phyloP scores from a whole-genome alignment of 352 stramenopile species.

The Phytophthora ramorum region DNA sequence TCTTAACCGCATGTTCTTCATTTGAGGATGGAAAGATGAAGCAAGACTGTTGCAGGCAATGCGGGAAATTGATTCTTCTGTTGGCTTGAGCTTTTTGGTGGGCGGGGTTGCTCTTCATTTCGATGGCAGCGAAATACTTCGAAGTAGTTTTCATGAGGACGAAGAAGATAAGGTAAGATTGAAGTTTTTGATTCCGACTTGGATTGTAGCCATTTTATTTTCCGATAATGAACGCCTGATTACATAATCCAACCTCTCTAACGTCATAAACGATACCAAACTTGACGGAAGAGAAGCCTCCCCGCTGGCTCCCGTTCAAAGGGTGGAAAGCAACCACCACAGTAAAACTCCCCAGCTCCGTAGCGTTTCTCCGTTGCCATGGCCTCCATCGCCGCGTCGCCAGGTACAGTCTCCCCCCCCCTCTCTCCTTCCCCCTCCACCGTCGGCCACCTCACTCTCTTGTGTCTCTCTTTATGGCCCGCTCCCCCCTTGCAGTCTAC shows the following conservation, averaged over 20 bases:
- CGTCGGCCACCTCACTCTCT: background rate
- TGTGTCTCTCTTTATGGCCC: background rate
- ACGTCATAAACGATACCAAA: background rate
- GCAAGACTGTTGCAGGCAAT: too few relatives aligned
- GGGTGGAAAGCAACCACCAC: background rate
- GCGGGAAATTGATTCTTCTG: too few relatives aligned
- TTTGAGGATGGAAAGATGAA: too few relatives aligned
- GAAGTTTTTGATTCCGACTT: too few relatives aligned
- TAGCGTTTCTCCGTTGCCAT: conserved; percentile 29
- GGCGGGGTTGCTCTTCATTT: too few relatives aligned
- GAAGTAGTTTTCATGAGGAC: too few relatives aligned
- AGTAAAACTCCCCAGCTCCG: conserved; percentile 27
- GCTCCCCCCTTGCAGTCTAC: conserved; percentile 34
- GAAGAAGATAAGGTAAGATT: too few relatives aligned
- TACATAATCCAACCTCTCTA: background rate
- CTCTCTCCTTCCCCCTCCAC: background rate
- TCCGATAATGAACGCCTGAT: too few relatives aligned
- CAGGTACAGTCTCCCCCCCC: conserved; percentile 29
- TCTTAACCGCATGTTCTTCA: too few relatives aligned
- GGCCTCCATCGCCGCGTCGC: conserved; percentile 80
- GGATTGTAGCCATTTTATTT: too few relatives aligned
- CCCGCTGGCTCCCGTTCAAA: conserved; percentile 20
- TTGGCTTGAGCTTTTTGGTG: too few relatives aligned
- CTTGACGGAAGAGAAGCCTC: background rate
- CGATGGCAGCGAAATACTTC: too few relatives aligned